A percentile compares a stretch with the other conserved stretches of the same genome.
Conservation (phyloP, 352 stramenopile species). For the Phytophthora lateralis region DNA sequence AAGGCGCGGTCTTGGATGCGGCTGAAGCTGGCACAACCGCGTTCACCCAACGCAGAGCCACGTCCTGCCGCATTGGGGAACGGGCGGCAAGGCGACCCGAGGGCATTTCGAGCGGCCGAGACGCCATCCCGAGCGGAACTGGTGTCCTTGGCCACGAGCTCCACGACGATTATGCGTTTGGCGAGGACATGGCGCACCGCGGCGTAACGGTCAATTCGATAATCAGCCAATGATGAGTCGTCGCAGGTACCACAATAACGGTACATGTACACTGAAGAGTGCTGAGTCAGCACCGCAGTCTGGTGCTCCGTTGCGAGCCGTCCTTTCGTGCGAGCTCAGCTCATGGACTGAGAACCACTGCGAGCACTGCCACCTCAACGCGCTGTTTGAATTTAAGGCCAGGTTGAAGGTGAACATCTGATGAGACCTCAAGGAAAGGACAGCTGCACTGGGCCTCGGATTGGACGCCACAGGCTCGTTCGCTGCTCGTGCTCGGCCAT, state of each 20-base stretch:
- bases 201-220: conserved; percentile 14
- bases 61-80: conserved; percentile 23
- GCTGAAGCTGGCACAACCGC: conserved; percentile 5
- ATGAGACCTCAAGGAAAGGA: conserved; percentile 18
- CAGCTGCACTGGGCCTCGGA: background rate
- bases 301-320: background rate
- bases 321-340: background rate
- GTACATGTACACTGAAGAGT: conserved; percentile 5
- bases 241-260: conserved; percentile 9
- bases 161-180: conserved; percentile 11
- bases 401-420: conserved; percentile 19
- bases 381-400: background rate
- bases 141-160: background rate
- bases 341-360: background rate
- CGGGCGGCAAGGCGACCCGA: conserved; percentile 28
- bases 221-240: conserved; percentile 18
- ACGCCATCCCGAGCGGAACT: conserved; percentile 38
- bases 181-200: conserved; percentile 5
- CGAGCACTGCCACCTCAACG: background rate
- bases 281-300: too few relatives aligned
- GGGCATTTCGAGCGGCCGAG: conserved; percentile 32
- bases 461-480: background rate
- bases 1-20: conserved; percentile 7
- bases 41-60: conserved; percentile 34
- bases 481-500: background rate